Evolutionary conservation across 345 rosid species (phyloP), one percentile per base, ranked within the genome.

Genomic region (Rhodamnia argentea): DNA sequence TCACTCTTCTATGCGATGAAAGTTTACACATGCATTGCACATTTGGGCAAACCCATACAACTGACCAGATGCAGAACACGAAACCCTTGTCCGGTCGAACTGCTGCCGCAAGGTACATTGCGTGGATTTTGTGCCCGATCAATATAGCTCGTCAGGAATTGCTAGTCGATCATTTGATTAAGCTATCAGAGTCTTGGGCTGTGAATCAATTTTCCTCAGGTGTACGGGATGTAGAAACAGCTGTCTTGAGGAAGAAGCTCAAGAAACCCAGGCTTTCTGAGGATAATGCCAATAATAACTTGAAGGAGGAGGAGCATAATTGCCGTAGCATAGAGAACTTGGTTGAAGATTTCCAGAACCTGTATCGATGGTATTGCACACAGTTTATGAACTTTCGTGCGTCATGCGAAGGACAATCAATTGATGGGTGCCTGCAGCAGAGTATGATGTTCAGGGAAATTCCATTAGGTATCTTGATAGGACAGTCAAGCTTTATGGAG

Each of bases 91-190:
- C 86, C 82, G 23, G 56, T 60, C 85, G 89, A 86, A 22, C 85
- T 52, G 89, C 91, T 85, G 98, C 95, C 12, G 96, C 95, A 82
- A 93, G 91, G 87, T 96, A 94, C 90, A 91, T 96, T 82, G 89
- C 94, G 24, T 95, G 99, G 97, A 89, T 94, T 88, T 74, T 95
- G 87, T 91, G 90, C 56, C 98, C 98, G 3, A 82, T 52, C 53
- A 86, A 87, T 89, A 90, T 90, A 91, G 84, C 87, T 85, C 83
- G 90, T 62, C 95, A 91, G 88, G 92, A 87, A 88, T 85, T 89
- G 85, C 87, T 94, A 81, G 88, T 85, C 86, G 88, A 89, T 86
- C 87, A 85, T 89, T 91, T 96, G 85, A 91, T 85, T 83, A 90
- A 90, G 85, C 81, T 91, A 85, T 88, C 95, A 52, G 91, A 91